These are phyloP conservation scores for Ocimum tenuiflorum DNA, from an alignment of 257 asterid genomes.

Conservation along the genomic window DNA sequence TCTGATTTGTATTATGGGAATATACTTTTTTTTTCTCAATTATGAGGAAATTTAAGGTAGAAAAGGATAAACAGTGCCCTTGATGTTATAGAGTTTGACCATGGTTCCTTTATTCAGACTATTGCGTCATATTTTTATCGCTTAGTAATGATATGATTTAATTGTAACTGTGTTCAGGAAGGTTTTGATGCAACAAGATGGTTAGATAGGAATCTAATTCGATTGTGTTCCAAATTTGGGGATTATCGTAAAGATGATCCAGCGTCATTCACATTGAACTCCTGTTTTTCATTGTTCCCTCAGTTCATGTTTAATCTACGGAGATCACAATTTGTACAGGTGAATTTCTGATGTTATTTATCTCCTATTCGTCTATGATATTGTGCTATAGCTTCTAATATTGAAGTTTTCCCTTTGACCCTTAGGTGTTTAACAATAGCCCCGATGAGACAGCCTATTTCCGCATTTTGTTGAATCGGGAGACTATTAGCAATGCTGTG, in stretches of 20 bases:
- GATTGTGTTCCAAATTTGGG: slow-evolving; percentile 91
- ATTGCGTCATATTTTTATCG: not conserved
- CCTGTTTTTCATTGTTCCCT: slow-evolving; percentile 78
- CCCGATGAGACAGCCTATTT: slow-evolving; percentile 99
- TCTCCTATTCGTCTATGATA: not conserved
- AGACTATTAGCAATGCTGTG: slow-evolving; percentile 78
- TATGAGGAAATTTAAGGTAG: too few species aligned
- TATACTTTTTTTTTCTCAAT: too few species aligned
- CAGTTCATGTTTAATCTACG: slow-evolving; percentile 96
- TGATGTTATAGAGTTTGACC: too few species aligned
- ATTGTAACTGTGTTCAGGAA: slow-evolving; percentile 48
- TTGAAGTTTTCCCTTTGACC: slow-evolving; percentile 8
- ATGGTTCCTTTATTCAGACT: too few species aligned
- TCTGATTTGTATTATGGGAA: too few species aligned
- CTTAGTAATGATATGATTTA: not conserved
- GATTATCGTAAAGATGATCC: slow-evolving; percentile 97
- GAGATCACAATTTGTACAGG: slow-evolving; percentile 96
- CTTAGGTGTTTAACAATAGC: slow-evolving; percentile 89
- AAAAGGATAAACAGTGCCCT: too few species aligned
- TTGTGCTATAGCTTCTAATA: not conserved
- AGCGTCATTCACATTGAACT: slow-evolving; percentile 74
- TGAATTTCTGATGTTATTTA: slow-evolving; percentile 17
- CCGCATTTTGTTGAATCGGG: slow-evolving; percentile 90
- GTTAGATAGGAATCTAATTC: slow-evolving; percentile 91
- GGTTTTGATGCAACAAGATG: slow-evolving; percentile 91